Percentiles rank a stretch among this genome's conserved stretches.
phyloP scores from a whole-genome alignment of 1,139 yeast genomes.

The Sugiyamaella castrensis region DNA sequence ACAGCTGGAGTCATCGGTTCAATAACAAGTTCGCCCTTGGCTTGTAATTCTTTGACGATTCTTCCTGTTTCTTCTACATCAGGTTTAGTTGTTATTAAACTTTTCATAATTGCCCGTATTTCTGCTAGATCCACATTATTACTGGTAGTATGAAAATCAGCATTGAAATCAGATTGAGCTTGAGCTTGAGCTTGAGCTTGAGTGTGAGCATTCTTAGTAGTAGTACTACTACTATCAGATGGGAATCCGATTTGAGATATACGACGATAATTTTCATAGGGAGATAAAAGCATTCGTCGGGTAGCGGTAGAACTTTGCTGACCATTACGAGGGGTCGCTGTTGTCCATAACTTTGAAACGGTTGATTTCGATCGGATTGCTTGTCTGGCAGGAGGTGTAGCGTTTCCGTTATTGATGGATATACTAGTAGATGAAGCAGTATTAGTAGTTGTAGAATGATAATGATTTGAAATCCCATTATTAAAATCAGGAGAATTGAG shows the following conservation, averaged over 20 bases:
- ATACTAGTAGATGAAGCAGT: background rate
- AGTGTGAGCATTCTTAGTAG: no score
- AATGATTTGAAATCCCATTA: constrained; percentile 10
- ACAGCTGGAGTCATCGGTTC: constrained; percentile 30
- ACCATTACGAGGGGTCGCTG: constrained; percentile 17
- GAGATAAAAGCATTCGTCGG: constrained; percentile 27
- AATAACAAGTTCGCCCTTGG: constrained; percentile 13
- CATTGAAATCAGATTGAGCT: background rate
- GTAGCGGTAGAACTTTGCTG: constrained; percentile 26
- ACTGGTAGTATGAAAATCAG: background rate
- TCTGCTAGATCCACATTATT: constrained; percentile 10
- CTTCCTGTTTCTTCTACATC: constrained; percentile 17
- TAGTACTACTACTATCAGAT: background rate
- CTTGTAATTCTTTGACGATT: constrained; percentile 7
- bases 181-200: background rate
- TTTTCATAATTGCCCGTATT: constrained; percentile 23
- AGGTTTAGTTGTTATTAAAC: constrained; percentile 22
- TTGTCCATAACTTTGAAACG: constrained; percentile 22
- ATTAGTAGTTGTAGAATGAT: background rate
- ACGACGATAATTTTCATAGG: constrained; percentile 20
- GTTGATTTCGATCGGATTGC: constrained; percentile 26
- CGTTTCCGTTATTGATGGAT: background rate
- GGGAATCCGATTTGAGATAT: constrained; percentile 13
- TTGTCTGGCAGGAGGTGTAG: constrained; percentile 6
- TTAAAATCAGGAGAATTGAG: constrained; percentile 10